Evolutionary conservation across 441 rosid genomes (phyloP).

Genomic region (Omphalea diandra): DNA sequence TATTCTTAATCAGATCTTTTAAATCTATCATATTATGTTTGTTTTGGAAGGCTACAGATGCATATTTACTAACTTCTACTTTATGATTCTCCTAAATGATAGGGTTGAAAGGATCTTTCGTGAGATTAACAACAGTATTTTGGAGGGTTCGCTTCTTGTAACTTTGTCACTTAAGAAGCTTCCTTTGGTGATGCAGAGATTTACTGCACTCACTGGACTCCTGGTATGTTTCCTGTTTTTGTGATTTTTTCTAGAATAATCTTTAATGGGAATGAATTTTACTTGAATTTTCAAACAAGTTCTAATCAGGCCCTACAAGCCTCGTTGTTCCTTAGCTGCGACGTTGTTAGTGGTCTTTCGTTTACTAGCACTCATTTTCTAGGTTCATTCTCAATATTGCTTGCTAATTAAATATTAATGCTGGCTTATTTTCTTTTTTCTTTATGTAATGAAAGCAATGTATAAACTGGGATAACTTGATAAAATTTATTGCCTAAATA

Average conservation of each 20-base stretch:
- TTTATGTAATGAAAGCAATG: background rate
- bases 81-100: conserved; percentile 23
- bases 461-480: background rate
- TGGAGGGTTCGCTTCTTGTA: conserved; percentile 64
- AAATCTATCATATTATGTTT: no score
- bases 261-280: background rate
- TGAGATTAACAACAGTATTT: conserved; percentile 77
- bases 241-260: background rate
- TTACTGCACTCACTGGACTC: conserved; percentile 93
- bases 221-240: conserved; percentile 53
- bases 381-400: background rate
- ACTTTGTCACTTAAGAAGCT: conserved; percentile 82
- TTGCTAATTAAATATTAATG: background rate
- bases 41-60: background rate
- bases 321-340: background rate
- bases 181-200: conserved; percentile 75
- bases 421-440: background rate
- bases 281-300: background rate
- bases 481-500: no score
- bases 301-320: background rate
- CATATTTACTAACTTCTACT: conserved; percentile 23
- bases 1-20: background rate
- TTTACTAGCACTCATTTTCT: no score
- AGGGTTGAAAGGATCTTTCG: conserved; percentile 97
- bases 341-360: background rate